A percentile compares a stretch with the other conserved stretches of the same genome.
Conservation (phyloP, 306 rosid genomes). For the Begonia loranthoides region DNA sequence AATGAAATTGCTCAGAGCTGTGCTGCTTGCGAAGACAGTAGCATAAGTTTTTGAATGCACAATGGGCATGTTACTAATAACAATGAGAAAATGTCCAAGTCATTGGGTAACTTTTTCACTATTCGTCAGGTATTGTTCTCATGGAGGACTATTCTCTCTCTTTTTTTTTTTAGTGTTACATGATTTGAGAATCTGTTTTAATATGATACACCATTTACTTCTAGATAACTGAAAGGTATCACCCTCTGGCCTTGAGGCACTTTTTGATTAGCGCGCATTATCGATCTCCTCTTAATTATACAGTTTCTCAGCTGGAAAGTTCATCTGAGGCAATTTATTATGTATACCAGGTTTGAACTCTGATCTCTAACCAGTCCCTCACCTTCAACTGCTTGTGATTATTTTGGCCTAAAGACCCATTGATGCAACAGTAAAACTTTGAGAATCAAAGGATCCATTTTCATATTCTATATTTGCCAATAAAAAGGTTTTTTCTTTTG, state of each 20-base stretch:
- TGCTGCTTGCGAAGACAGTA: constrained; percentile 70
- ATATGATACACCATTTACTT: constrained; percentile 5
- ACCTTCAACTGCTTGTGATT: neutral
- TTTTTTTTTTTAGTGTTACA: neutral
- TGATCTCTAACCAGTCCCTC: neutral
- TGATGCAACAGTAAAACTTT: no score
- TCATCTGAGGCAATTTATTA: constrained; percentile 71
- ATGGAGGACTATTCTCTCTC: no score
- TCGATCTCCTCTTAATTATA: constrained; percentile 70
- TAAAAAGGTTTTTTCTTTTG: neutral
- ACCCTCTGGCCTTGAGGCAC: constrained; percentile 82
- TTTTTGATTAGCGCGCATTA: constrained; percentile 77
- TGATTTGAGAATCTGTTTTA: neutral
- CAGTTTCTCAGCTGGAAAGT: constrained; percentile 61
- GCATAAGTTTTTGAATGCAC: constrained; percentile 76
- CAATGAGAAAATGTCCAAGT: constrained; percentile 91
- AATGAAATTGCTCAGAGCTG: constrained; percentile 91
- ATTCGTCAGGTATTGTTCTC: constrained; percentile 52
- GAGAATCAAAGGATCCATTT: no score
- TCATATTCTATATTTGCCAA: no score
- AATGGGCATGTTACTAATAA: constrained; percentile 93
- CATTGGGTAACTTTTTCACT: constrained; percentile 93
- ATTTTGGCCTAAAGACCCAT: no score
- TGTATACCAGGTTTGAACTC: constrained; percentile 50
- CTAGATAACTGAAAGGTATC: constrained; percentile 70